Evolutionary conservation across 2,329 filamentous ascomycete genomes (phyloP).

Genomic region (Dryadomyces quercivorus): DNA sequence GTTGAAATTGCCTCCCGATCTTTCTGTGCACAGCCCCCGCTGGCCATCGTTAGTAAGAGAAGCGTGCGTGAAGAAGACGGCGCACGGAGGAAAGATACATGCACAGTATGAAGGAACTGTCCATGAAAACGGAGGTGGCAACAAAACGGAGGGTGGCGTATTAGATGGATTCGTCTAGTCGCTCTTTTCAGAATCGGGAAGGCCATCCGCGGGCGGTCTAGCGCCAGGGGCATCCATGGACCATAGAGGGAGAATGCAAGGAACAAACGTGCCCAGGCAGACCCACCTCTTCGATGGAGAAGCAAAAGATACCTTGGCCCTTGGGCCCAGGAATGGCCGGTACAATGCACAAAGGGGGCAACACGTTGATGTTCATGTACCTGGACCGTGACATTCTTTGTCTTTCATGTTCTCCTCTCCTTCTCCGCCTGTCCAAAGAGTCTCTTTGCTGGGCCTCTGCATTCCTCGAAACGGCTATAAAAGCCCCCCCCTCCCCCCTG

Average conservation of each 20-base stretch:
- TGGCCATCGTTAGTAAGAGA: too few species aligned
- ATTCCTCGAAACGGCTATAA: neutral
- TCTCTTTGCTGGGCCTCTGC: neutral
- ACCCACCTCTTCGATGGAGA: neutral
- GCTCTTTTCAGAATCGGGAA: neutral
- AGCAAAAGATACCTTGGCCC: too few species aligned
- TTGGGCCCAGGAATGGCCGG: neutral
- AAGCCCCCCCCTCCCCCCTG: neutral
- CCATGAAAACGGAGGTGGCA: neutral
- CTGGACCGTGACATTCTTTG: too few species aligned
- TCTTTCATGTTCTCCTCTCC: neutral
- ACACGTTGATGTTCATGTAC: neutral
- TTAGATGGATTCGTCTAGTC: neutral
- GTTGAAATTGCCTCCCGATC: too few species aligned
- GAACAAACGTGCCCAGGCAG: neutral
- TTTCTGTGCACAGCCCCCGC: too few species aligned
- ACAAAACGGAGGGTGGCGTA: neutral
- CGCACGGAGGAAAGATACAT: too few species aligned
- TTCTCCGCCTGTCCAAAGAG: neutral
- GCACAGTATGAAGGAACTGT: too few species aligned
- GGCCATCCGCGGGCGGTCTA: slow-evolving; percentile 2
- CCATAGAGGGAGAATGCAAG: neutral
- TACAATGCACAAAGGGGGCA: neutral
- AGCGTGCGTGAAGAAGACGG: too few species aligned
- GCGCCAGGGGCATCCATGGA: slow-evolving; percentile 2